Base-by-base conservation (phyloP, 228 moss, liverwort and hornwort species). In the Sphagnum magellanicum region DNA sequence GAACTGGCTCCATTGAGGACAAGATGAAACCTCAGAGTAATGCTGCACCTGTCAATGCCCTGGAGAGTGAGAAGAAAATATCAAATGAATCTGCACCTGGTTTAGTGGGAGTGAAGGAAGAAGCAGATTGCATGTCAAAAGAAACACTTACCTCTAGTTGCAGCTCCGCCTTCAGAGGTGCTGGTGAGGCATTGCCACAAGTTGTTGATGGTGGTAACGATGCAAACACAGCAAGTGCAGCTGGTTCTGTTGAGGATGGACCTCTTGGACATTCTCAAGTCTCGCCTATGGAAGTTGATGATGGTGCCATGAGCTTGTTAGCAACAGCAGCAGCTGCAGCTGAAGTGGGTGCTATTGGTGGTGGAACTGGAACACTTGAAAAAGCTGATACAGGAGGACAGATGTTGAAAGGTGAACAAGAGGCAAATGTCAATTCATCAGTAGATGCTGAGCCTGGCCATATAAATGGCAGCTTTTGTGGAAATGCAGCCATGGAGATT, bases 321-420 rank as follows among this genome's bases (percentile, higher is more conserved):
- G 97, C 97, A 16, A 93, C 86, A 50, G 91, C 93, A 63, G 93
- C 93, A 48, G 97, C 91, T 59, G 74, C 87, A 68, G 71, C 90
- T 73, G 79, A 89, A 77, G 82, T 83, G 50, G 67, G 69, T 16
- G 60, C 76, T 65, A 32, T 32, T 32, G 32, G 1, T 32, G 32
- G 32, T 32, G 32, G 32, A 32, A 67, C 72, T 15, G 76, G 72
- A 50, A 65, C 58, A 15, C 12, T 48, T 67, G 72, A 76, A 16
- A 77, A 73, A 60, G 32, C 16, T 61, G 50, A 60, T 70, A 32
- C 8, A 32, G 61, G 70, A 47, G 70, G 60, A 55, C 9, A 55
- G 55, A 12, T 55, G 8, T 1, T 50, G 0, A 71, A 63, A 71
- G 60, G 48, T 1, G 79, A 82, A 4, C 75, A 49, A 10, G 79